Base-by-base conservation (phyloP, 2,329 filamentous ascomycete genomes). In the Metarhizium rileyi region DNA sequence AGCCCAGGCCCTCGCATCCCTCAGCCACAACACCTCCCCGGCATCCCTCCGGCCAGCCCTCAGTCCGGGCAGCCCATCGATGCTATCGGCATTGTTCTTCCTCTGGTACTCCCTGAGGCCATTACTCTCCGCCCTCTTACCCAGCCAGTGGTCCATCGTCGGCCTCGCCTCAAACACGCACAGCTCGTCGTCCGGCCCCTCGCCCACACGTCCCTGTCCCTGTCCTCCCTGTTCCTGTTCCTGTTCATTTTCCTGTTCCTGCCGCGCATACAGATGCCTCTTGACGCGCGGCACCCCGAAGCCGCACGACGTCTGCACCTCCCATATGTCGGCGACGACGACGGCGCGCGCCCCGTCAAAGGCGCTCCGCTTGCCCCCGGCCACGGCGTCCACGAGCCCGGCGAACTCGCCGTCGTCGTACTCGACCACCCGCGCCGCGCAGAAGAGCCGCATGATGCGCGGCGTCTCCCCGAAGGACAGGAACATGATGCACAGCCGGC, bases 401-500 rank as follows among this genome's bases (percentile, higher is more conserved):
- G 56, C 56, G 33, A 82, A 83, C 14, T 64, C 66, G 1, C 70
- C 66, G 10, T 76, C 68, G 53, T 78, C 76, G 65, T 74, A 78
- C 63, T 87, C 83, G 3, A 86, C 66, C 7, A 86, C 76, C 5
- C 61, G 64, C 4, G 77, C 77, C 8, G 59, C 71, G 61, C 82
- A 84, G 61, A 83, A 86, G 46, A 85, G 70, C 5, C 83, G 70
- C 62, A 85, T 61, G 58, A 87, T 86, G 49, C 80, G 71, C 16
- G 83, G 82, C 0, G 69, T 61, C 4, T 68, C 56, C 1, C 76
- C 78, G 54, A 85, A 86, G 22, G 78, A 81, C 62, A 77, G 84
- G 67, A 90, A 88, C 75, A 89, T 82, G 60, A 90, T 68, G 5
- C 84, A 88, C 18, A 86, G 75, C 16, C 87, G 77, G 27, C 82